Evolutionary conservation across 1,284 basidiomycete species (phyloP).

Genomic region (Peniophora sp.): DNA sequence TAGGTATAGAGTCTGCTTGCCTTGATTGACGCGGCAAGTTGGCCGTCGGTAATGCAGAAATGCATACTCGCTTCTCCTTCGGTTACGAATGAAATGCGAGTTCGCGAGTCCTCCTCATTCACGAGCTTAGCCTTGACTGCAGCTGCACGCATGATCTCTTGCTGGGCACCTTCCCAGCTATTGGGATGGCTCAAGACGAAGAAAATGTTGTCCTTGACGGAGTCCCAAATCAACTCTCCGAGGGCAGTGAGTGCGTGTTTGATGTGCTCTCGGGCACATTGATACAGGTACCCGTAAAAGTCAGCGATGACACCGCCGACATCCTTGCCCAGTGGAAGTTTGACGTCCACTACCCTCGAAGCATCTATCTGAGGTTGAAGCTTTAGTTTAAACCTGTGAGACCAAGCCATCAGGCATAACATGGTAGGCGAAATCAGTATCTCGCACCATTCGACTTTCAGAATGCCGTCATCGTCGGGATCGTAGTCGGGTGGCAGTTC

Average conservation of each 20-base stretch:
- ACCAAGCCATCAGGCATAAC: neutral
- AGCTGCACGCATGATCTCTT: slow-evolving; percentile 24
- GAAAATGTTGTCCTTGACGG: slow-evolving; percentile 13
- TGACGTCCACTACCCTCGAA: neutral
- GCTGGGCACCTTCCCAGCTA: slow-evolving; percentile 29
- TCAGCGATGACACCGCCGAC: slow-evolving; percentile 8
- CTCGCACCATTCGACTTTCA: slow-evolving; percentile 9
- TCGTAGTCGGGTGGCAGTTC: neutral
- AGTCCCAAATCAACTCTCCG: neutral
- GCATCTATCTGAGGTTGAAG: slow-evolving; percentile 4
- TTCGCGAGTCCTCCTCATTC: slow-evolving; percentile 12
- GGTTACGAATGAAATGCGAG: slow-evolving; percentile 30
- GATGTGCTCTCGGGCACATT: neutral
- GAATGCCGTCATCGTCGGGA: neutral
- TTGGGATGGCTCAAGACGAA: slow-evolving; percentile 29
- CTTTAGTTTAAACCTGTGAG: slow-evolving; percentile 12
- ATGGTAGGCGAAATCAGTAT: neutral
- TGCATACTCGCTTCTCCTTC: slow-evolving; percentile 39
- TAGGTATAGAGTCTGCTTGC: slow-evolving; percentile 6
- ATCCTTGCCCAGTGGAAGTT: slow-evolving; percentile 4
- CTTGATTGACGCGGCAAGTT: slow-evolving; percentile 20
- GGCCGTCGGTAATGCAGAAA: slow-evolving; percentile 28
- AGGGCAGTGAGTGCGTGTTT: slow-evolving; percentile 8
- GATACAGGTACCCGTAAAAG: slow-evolving; percentile 7
- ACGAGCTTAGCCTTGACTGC: slow-evolving; percentile 22